These are phyloP conservation scores for Lizonia empirigonia DNA, from an alignment of 2,329 filamentous ascomycete genomes.

Conservation along the genomic window DNA sequence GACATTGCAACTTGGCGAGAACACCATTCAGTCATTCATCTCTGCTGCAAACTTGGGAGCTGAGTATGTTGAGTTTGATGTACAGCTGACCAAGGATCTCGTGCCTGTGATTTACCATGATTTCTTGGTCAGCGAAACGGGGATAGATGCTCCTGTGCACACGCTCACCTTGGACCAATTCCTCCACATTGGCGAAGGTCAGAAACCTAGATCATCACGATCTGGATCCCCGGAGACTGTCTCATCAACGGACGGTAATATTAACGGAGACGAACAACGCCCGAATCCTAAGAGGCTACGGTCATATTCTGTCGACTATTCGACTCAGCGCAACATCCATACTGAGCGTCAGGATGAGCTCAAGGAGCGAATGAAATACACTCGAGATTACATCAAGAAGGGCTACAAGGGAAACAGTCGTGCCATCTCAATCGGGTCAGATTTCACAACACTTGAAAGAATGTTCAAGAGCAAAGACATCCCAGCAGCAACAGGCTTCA, in stretches of 20 bases:
- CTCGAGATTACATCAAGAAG: constrained; percentile 89
- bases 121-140: constrained; percentile 96
- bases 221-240: constrained; percentile 52
- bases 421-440: constrained; percentile 92
- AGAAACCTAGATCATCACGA: constrained; percentile 54
- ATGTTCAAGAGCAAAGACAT: constrained; percentile 76
- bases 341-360: constrained; percentile 56
- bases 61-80: constrained; percentile 77
- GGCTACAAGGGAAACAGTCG: constrained; percentile 96
- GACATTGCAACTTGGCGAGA: constrained; percentile 93
- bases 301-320: constrained; percentile 65
- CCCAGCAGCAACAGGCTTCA: constrained; percentile 85
- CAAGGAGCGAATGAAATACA: constrained; percentile 94
- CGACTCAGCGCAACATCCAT: constrained; percentile 50
- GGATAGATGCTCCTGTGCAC: constrained; percentile 95
- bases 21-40: constrained; percentile 94
- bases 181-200: constrained; percentile 76
- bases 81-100: constrained; percentile 97
- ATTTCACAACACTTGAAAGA: constrained; percentile 93
- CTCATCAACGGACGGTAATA: constrained; percentile 14
- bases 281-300: constrained; percentile 49
- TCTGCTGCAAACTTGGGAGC: constrained; percentile 91
- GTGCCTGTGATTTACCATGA: constrained; percentile 99
- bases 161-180: constrained; percentile 95
- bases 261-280: constrained; percentile 24